These are phyloP conservation scores for Talaromyces funiculosus DNA, from an alignment of 2,329 filamentous ascomycete genomes.

Conservation along the genomic window DNA sequence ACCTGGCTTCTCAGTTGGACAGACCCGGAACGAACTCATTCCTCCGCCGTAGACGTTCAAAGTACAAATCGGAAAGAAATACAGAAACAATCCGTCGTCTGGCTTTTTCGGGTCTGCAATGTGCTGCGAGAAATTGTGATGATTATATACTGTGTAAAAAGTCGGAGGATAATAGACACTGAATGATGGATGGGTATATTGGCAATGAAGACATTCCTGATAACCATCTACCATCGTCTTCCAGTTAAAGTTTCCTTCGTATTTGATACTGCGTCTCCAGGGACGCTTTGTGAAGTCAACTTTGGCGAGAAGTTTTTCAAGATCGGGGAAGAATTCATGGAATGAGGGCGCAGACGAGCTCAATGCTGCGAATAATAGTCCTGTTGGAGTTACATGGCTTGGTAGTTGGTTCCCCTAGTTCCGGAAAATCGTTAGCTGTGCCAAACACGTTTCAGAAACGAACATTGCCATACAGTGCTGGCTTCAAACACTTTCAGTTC, in stretches of 20 bases:
- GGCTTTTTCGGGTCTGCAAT: slow-evolving; percentile 50
- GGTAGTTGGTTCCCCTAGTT: slow-evolving; percentile 28
- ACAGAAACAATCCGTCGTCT: slow-evolving; percentile 52
- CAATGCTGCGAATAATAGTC: slow-evolving; percentile 50
- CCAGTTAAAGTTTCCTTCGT: slow-evolving; percentile 55
- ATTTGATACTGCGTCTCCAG: slow-evolving; percentile 49
- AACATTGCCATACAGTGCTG: slow-evolving; percentile 23
- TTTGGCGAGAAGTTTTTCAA: slow-evolving; percentile 44
- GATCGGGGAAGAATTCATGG: slow-evolving; percentile 49
- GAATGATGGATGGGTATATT: slow-evolving; percentile 55
- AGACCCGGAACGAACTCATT: slow-evolving; percentile 53
- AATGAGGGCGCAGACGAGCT: slow-evolving; percentile 46
- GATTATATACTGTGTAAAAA: slow-evolving; percentile 51
- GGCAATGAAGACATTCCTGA: slow-evolving; percentile 55
- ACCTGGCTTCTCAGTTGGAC: slow-evolving; percentile 46
- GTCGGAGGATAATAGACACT: slow-evolving; percentile 51
- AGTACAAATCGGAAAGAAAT: slow-evolving; percentile 54
- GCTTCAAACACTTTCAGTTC: slow-evolving; percentile 38
- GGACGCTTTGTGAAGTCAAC: slow-evolving; percentile 53
- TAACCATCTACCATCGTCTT: slow-evolving; percentile 57
- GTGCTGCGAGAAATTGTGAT: slow-evolving; percentile 52
- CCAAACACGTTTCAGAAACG: not conserved
- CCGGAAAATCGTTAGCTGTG: not conserved
- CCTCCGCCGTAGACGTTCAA: slow-evolving; percentile 55
- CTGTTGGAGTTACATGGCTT: slow-evolving; percentile 45